These are phyloP conservation scores for Naganishia vaughanmartiniae DNA, from an alignment of 768 basidiomycete species.

Conservation along the genomic window DNA sequence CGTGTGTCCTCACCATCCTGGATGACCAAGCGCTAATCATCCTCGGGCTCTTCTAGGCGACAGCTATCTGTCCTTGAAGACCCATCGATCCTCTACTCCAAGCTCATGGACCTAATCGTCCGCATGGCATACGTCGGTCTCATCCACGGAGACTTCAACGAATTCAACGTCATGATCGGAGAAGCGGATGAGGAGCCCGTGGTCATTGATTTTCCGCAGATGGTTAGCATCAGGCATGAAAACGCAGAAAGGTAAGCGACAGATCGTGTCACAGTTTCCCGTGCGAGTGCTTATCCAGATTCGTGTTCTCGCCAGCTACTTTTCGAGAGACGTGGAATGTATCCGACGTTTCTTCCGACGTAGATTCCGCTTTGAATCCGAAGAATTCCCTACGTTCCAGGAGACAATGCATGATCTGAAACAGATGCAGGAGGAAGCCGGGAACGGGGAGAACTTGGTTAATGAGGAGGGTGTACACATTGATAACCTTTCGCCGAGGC, in stretches of 20 bases:
- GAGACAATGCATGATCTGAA: slow-evolving; percentile 58
- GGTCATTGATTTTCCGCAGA: slow-evolving; percentile 98
- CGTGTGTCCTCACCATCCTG: slow-evolving; percentile 44
- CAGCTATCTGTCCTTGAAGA: slow-evolving; percentile 63
- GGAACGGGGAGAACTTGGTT: slow-evolving; percentile 24
- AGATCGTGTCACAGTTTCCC: not conserved
- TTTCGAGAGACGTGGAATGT: slow-evolving; percentile 96
- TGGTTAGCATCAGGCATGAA: slow-evolving; percentile 94
- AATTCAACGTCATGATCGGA: slow-evolving; percentile 94
- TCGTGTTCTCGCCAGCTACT: slow-evolving; percentile 67
- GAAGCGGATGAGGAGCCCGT: slow-evolving; percentile 72
- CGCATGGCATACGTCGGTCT: slow-evolving; percentile 88
- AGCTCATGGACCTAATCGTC: slow-evolving; percentile 91
- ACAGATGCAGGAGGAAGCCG: slow-evolving; percentile 14
- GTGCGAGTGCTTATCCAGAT: not conserved
- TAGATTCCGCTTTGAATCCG: slow-evolving; percentile 87
- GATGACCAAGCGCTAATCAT: not conserved
- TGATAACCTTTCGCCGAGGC: slow-evolving; percentile 17
- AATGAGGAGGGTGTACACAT: slow-evolving; percentile 25
- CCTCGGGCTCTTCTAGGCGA: slow-evolving; percentile 53
- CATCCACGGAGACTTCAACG: slow-evolving; percentile 99
- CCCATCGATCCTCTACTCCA: slow-evolving; percentile 69
- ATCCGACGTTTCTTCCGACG: slow-evolving; percentile 88
- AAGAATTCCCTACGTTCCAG: slow-evolving; percentile 80
- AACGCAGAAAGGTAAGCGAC: slow-evolving; percentile 86